Evolutionary conservation across 2,329 filamentous ascomycete species (phyloP).

Genomic region (Aspergillus carbonarius): DNA sequence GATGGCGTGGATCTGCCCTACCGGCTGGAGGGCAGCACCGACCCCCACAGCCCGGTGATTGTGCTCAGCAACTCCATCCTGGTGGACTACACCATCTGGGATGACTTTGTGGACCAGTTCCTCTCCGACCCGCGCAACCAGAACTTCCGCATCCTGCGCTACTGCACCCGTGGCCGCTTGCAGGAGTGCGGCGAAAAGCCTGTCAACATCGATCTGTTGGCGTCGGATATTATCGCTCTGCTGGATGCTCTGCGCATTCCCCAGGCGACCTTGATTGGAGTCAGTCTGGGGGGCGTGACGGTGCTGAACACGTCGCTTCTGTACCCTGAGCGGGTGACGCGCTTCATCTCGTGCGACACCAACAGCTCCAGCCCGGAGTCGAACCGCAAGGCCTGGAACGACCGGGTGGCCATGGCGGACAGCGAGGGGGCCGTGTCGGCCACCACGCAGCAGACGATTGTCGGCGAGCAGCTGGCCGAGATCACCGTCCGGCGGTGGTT

Average conservation of each 20-base stretch:
- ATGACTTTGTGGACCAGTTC: slow-evolving; percentile 66
- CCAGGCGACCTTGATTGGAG: slow-evolving; percentile 69
- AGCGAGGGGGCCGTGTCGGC: slow-evolving; percentile 43
- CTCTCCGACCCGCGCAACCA: slow-evolving; percentile 54
- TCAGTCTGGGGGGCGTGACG: slow-evolving; percentile 79
- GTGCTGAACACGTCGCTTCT: slow-evolving; percentile 69
- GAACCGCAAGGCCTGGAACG: slow-evolving; percentile 77
- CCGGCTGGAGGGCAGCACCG: slow-evolving; percentile 69
- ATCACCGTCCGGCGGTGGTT: slow-evolving; percentile 78
- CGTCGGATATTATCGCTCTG: slow-evolving; percentile 65
- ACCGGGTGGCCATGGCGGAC: slow-evolving; percentile 69
- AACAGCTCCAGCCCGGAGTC: slow-evolving; percentile 69
- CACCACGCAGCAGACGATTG: slow-evolving; percentile 53
- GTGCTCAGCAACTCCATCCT: slow-evolving; percentile 80
- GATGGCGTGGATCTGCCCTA: slow-evolving; percentile 72
- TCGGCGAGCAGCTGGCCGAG: slow-evolving; percentile 63
- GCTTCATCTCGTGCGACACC: slow-evolving; percentile 75
- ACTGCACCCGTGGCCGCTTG: slow-evolving; percentile 71
- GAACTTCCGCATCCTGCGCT: slow-evolving; percentile 69
- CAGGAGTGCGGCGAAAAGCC: slow-evolving; percentile 39
- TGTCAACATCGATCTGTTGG: slow-evolving; percentile 64
- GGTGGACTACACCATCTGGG: slow-evolving; percentile 78
- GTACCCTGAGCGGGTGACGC: slow-evolving; percentile 58
- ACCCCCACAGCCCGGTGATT: slow-evolving; percentile 67
- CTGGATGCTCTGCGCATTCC: slow-evolving; percentile 69